Conservation (phyloP, 305 asterid species). For the Fraxinus platypoda region DNA sequence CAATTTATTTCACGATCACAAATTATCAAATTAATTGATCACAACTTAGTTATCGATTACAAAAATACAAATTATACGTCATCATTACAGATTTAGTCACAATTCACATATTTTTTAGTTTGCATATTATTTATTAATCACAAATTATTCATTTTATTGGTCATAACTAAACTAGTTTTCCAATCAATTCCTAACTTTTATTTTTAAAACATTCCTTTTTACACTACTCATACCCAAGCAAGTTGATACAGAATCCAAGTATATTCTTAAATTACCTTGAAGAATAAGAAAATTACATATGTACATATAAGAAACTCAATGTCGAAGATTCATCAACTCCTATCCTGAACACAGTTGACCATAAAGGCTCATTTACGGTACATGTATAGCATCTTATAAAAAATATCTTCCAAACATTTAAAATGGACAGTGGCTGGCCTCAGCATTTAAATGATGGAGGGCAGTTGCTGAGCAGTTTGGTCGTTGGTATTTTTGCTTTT, state of each 20-base stretch:
- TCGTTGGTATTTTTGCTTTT: background rate
- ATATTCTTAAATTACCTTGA: background rate
- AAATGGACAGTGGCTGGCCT: background rate
- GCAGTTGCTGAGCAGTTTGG: background rate
- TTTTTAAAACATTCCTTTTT: background rate
- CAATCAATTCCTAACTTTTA: background rate
- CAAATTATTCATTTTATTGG: background rate
- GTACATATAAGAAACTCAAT: constrained; percentile 13
- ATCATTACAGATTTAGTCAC: background rate
- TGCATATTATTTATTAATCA: background rate
- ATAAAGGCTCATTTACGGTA: background rate
- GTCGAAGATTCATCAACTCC: background rate
- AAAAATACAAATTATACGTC: no score
- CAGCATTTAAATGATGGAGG: background rate
- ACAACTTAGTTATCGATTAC: background rate
- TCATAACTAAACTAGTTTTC: background rate
- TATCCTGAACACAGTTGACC: background rate
- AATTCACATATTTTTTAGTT: background rate
- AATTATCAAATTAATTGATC: no score
- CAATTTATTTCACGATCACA: background rate
- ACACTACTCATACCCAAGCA: background rate
- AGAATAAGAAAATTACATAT: constrained; percentile 1
- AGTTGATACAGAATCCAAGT: background rate
- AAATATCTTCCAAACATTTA: background rate
- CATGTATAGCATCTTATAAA: background rate